phyloP scores from a whole-genome alignment of 2,329 filamentous ascomycete species.

The Clarireedia paspali region DNA sequence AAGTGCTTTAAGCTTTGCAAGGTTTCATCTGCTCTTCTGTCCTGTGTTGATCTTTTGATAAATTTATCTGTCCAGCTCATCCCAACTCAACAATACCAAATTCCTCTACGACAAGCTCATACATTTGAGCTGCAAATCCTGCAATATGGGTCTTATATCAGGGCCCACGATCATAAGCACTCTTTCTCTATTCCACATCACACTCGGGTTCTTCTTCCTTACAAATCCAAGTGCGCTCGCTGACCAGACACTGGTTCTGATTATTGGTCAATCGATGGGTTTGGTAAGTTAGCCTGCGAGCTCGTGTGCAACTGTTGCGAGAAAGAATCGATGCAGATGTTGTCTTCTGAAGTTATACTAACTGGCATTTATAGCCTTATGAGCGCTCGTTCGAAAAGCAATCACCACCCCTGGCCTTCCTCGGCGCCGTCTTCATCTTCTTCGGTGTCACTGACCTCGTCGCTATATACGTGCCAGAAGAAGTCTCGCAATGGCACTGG shows the following conservation, averaged over 20 bases:
- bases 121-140: neutral
- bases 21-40: neutral
- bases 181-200: constrained; percentile 77
- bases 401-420: constrained; percentile 64
- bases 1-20: constrained; percentile 3
- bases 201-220: constrained; percentile 76
- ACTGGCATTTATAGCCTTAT: constrained; percentile 42
- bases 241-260: constrained; percentile 71
- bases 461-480: constrained; percentile 60
- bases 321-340: too few relatives aligned
- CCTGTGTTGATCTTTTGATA: neutral
- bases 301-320: too few relatives aligned
- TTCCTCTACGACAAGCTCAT: neutral
- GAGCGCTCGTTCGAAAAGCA: constrained; percentile 60
- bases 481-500: constrained; percentile 56
- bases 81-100: neutral
- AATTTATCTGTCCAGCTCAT: neutral
- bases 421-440: constrained; percentile 59
- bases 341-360: constrained; percentile 2
- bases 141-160: constrained; percentile 71
- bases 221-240: constrained; percentile 63
- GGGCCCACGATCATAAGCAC: constrained; percentile 73
- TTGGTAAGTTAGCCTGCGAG: constrained; percentile 47
- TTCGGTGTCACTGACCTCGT: constrained; percentile 57
- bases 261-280: constrained; percentile 77